Base-by-base conservation (phyloP, 805 yeast species). In the Yarrowia sp. region DNA sequence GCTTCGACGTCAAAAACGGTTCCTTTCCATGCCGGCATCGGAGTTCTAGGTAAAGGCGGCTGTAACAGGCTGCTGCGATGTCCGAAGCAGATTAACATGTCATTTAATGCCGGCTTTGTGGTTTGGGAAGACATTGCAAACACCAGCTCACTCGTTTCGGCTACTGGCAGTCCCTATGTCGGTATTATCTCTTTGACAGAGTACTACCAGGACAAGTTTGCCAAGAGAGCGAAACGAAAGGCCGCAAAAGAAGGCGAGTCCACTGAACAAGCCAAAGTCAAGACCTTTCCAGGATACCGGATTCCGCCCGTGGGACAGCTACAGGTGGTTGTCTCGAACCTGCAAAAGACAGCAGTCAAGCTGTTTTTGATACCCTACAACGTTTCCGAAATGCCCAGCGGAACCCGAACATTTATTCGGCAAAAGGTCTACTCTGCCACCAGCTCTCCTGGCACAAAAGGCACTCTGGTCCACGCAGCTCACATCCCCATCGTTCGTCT, bases 331-430 rank as follows among this genome's bases (percentile, higher is more conserved):
- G 69, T 77, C 2, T 74, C 76, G 40, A 76, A 77, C 63, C 68
- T 72, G 19, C 72, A 75, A 40, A 70, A 73, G 38, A 77, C 78
- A 0, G 76, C 78, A 5, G 73, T 76, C n/a, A 73, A 71, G 44
- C 60, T 77, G 55, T 74, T 76, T 65, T 66, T 77, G 24, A 69
- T 78, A 13, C 78, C 78, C 38, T 78, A 78, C 67, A 75, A 78
- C 67, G 49, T 77, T 46, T 49, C 72, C 13, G 68, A 71, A 24
- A 72, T 77, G 76, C 74, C 75, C 8, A 66, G 68, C 8, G 74
- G 74, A 17, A 68, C 74, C 33, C 73, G 73, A 69, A 75, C 79
- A 7, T 74, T 77, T 36, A 63, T 77, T n/a, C 68, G 79, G 46
- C 79, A 77, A 47, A 73, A 74, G 70, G 53, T 61, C 70, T 72